Conservation (phyloP, 2,329 filamentous ascomycete species). For the Pseudonectria buxi region DNA sequence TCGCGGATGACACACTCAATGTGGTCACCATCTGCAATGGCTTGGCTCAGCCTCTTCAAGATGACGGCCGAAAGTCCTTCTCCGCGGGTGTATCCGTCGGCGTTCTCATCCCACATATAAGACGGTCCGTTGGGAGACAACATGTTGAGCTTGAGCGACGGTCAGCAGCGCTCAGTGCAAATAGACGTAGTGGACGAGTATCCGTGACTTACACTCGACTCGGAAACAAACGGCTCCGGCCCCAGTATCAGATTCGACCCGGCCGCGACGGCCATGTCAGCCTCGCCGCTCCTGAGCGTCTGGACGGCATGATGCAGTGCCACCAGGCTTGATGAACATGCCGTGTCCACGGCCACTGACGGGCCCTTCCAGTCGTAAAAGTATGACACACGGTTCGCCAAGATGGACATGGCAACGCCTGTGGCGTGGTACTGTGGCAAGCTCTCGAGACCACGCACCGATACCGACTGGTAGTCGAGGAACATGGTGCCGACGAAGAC, state of each 20-base stretch:
- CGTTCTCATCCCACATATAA: slow-evolving; percentile 22
- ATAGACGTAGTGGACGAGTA: no score
- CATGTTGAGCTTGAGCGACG: slow-evolving; percentile 39
- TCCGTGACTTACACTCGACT: no score
- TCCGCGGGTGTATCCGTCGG: slow-evolving; percentile 39
- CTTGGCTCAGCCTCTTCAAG: slow-evolving; percentile 34
- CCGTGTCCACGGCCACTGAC: slow-evolving; percentile 29
- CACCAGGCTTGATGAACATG: slow-evolving; percentile 27
- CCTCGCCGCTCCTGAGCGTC: slow-evolving; percentile 21
- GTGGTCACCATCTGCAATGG: slow-evolving; percentile 27
- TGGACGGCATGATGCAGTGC: slow-evolving; percentile 28
- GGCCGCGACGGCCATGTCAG: slow-evolving; percentile 35
- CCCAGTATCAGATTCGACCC: slow-evolving; percentile 34
- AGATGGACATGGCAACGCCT: slow-evolving; percentile 11
- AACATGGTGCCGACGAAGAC: no score
- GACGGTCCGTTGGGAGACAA: slow-evolving; percentile 41
- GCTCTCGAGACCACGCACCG: no score
- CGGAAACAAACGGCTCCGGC: no score
- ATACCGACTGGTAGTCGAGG: no score
- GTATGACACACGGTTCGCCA: no score
- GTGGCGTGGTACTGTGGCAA: slow-evolving; percentile 1
- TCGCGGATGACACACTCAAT: slow-evolving; percentile 18
- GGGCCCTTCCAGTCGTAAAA: slow-evolving; percentile 29
- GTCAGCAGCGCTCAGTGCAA: no score
- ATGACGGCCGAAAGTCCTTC: slow-evolving; percentile 36